Percentiles rank a stretch among this genome's conserved stretches.
Evolutionary conservation across 2,329 filamentous ascomycete species (phyloP).

Genomic region (Endocalyx cinctus): DNA sequence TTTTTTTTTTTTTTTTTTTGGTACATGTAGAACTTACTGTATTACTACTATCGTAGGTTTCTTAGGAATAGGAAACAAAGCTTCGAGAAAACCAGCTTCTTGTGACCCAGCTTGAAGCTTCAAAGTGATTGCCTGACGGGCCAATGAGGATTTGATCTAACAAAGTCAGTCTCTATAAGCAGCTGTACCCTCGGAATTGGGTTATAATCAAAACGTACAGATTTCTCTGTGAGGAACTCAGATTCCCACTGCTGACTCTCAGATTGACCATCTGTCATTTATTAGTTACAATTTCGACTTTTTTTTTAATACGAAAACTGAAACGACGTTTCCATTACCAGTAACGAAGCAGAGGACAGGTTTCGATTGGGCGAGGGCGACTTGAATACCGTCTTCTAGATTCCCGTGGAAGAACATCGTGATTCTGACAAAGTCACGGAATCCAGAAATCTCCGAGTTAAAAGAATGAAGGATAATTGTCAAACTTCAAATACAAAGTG

Average conservation of each 20-base stretch:
- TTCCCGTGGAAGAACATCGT: slow-evolving; percentile 78
- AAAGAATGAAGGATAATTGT: slow-evolving; percentile 1
- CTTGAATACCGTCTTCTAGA: slow-evolving; percentile 74
- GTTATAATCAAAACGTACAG: slow-evolving; percentile 37
- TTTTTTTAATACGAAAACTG: too few relatives aligned
- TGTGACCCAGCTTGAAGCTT: slow-evolving; percentile 67
- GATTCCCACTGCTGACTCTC: slow-evolving; percentile 71
- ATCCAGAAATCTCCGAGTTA: background rate
- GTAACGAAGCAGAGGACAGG: slow-evolving; percentile 81
- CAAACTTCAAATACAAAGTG: too few relatives aligned
- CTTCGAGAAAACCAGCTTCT: slow-evolving; percentile 76
- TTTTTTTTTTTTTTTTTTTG: too few relatives aligned
- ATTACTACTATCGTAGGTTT: slow-evolving; percentile 79
- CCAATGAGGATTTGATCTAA: slow-evolving; percentile 53
- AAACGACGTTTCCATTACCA: slow-evolving; percentile 49
- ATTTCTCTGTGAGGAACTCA: slow-evolving; percentile 56
- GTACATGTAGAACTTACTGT: slow-evolving; percentile 43
- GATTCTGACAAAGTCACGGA: too few relatives aligned
- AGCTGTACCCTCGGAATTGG: background rate
- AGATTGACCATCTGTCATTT: slow-evolving; percentile 56
- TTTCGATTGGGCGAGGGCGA: slow-evolving; percentile 70
- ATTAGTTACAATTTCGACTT: too few relatives aligned
- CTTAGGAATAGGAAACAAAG: slow-evolving; percentile 75
- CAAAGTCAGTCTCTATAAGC: slow-evolving; percentile 11
- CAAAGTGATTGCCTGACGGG: slow-evolving; percentile 62